phyloP scores from a whole-genome alignment of 306 rosid species.

The Pyrus betulifolia region DNA sequence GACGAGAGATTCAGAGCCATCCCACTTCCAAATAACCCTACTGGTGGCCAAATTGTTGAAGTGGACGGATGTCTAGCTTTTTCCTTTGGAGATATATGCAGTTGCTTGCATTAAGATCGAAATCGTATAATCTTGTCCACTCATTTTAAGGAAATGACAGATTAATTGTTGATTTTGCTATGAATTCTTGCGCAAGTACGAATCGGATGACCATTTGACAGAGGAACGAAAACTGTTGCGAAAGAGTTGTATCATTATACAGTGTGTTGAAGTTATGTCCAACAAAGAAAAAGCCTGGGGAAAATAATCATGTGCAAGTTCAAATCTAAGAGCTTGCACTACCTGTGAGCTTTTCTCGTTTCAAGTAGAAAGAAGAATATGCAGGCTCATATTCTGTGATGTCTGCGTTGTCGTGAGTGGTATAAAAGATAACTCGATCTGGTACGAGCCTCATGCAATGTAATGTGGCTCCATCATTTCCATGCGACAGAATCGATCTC shows the following conservation, averaged over 20 bases:
- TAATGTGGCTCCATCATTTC: constrained; percentile 39
- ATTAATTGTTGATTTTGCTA: no score
- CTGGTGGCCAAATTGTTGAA: no score
- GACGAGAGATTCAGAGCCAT: no score
- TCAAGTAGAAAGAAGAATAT: not conserved
- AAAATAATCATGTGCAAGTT: not conserved
- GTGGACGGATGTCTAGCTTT: no score
- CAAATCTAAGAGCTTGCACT: not conserved
- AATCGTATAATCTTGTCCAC: no score
- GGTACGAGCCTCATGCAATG: not conserved
- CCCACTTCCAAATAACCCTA: no score
- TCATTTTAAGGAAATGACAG: no score
- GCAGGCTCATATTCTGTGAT: not conserved
- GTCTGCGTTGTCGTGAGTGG: not conserved
- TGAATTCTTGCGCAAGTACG: no score
- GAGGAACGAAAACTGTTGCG: not conserved
- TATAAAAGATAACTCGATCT: not conserved
- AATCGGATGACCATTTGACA: no score
- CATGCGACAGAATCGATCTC: constrained; percentile 93
- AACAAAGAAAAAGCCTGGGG: not conserved
- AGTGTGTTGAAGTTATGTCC: not conserved
- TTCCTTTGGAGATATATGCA: no score
- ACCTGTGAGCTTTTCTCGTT: not conserved
- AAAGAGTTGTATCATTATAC: not conserved
- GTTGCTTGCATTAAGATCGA: no score